Conservation (phyloP, 257 asterid genomes). For the Plectranthus barbatus region DNA sequence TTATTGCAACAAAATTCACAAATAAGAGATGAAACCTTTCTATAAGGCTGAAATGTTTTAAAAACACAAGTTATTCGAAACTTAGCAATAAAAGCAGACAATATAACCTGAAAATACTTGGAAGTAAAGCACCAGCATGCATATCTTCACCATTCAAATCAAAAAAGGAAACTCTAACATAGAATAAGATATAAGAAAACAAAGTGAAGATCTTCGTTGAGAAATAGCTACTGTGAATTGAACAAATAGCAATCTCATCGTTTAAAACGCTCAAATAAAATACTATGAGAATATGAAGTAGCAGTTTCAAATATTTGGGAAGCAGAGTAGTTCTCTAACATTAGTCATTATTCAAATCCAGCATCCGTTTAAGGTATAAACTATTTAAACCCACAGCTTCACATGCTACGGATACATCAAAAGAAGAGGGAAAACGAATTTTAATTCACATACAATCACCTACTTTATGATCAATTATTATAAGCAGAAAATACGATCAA, state of each 20-base stretch:
- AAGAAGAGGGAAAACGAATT: not conserved
- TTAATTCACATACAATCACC: not conserved
- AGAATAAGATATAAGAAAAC: not conserved
- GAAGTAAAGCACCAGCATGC: not conserved
- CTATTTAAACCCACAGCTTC: not conserved
- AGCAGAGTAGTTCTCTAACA: not conserved
- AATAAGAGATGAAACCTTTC: too few relatives aligned
- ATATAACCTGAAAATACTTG: not conserved
- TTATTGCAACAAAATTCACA: not conserved
- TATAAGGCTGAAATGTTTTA: not conserved
- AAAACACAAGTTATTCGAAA: not conserved
- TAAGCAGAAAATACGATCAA: constrained; percentile 2
- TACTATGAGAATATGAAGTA: not conserved
- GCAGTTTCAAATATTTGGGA: not conserved
- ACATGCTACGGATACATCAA: not conserved
- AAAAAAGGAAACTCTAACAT: not conserved
- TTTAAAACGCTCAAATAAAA: not conserved
- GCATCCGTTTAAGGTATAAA: not conserved
- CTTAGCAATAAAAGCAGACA: constrained; percentile 1
- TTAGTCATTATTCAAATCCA: not conserved
- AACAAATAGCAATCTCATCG: not conserved
- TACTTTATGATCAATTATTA: not conserved
- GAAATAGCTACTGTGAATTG: not conserved
- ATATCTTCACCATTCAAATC: not conserved
- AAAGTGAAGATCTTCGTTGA: not conserved